Evolutionary conservation across 768 basidiomycete species (phyloP).

Genomic region (Collybia nuda): DNA sequence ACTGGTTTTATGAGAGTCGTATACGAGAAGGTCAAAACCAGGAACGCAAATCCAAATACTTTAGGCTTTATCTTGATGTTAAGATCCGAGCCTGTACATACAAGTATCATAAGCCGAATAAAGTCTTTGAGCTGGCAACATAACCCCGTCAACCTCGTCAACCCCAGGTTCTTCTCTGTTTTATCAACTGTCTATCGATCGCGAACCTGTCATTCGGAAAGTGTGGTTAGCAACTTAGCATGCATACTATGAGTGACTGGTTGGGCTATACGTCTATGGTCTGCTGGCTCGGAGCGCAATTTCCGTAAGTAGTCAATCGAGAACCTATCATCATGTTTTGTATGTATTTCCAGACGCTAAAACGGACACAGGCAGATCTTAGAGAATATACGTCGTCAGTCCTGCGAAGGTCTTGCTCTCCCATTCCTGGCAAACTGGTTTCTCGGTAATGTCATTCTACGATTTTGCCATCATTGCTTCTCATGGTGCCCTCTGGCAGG

Average conservation of each 20-base stretch:
- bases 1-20: too few relatives aligned
- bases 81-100: too few relatives aligned
- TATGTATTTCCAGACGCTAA: slow-evolving; percentile 1
- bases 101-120: too few relatives aligned
- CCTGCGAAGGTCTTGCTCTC: slow-evolving; percentile 87
- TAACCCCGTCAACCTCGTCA: too few relatives aligned
- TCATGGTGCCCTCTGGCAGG: slow-evolving; percentile 42
- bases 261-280: slow-evolving; percentile 71
- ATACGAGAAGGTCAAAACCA: too few relatives aligned
- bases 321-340: background rate
- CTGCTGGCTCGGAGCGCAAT: slow-evolving; percentile 86
- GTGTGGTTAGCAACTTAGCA: background rate
- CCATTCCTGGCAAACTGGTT: slow-evolving; percentile 96
- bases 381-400: slow-evolving; percentile 72
- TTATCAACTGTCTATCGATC: too few relatives aligned
- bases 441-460: slow-evolving; percentile 56
- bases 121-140: too few relatives aligned
- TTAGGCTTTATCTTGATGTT: too few relatives aligned
- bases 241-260: slow-evolving; percentile 50
- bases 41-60: too few relatives aligned
- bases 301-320: slow-evolving; percentile 63
- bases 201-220: background rate
- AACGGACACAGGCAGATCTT: slow-evolving; percentile 66
- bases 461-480: slow-evolving; percentile 1
- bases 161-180: too few relatives aligned